Conservation (phyloP, 2,329 filamentous ascomycete genomes). For the Paramyrothecium sp. region DNA sequence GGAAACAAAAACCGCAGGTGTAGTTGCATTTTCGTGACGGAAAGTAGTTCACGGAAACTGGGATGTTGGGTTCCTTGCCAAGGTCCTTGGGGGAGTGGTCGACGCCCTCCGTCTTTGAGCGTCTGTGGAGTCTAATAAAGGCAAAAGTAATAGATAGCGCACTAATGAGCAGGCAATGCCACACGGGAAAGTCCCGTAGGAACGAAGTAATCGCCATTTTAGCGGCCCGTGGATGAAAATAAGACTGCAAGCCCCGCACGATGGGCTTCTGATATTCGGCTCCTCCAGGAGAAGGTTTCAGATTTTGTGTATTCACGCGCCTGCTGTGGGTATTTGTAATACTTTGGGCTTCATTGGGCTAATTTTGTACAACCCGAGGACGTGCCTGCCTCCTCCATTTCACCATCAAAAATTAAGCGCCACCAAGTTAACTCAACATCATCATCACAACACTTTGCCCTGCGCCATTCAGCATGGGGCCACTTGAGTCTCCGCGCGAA, state of each 20-base stretch:
- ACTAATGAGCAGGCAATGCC: neutral
- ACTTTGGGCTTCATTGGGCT: no score
- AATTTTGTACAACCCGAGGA: no score
- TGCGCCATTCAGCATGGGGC: neutral
- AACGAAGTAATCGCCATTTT: neutral
- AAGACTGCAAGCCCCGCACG: no score
- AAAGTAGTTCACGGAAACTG: conserved; percentile 14
- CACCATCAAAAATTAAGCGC: no score
- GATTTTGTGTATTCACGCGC: no score
- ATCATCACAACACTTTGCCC: neutral
- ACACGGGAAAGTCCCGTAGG: neutral
- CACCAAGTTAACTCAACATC: neutral
- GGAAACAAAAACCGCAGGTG: conserved; percentile 52
- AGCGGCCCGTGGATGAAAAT: neutral
- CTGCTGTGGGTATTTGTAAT: no score
- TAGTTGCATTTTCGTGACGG: conserved; percentile 13
- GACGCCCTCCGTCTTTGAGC: neutral
- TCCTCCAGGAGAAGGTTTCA: no score
- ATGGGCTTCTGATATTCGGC: no score
- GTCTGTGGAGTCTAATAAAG: neutral
- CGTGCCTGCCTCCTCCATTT: no score
- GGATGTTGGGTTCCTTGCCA: neutral
- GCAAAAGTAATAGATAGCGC: neutral
- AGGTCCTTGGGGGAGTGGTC: neutral
- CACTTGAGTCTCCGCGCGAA: neutral